These are phyloP conservation scores for Erysimum cheiri DNA, from an alignment of 441 rosid genomes.

Conservation along the genomic window DNA sequence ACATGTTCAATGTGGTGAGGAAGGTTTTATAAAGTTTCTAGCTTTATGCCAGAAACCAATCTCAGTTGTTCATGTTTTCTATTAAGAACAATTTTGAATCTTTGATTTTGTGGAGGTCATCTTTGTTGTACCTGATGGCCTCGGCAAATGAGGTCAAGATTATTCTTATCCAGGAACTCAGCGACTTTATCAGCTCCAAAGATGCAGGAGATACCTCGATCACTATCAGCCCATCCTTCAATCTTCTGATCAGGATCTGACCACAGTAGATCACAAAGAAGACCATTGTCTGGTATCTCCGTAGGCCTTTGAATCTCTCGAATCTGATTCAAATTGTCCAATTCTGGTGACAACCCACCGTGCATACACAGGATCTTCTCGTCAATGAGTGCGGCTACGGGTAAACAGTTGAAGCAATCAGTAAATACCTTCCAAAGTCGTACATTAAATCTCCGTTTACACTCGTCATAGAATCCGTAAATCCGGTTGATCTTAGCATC, in stretches of 20 bases:
- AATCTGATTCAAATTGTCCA: slow-evolving; percentile 76
- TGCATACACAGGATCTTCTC: slow-evolving; percentile 95
- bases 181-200: slow-evolving; percentile 82
- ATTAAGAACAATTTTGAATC: neutral
- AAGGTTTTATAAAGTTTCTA: neutral
- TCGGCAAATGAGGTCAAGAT: slow-evolving; percentile 93
- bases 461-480: slow-evolving; percentile 95
- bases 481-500: slow-evolving; percentile 94
- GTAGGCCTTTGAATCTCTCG: slow-evolving; percentile 81
- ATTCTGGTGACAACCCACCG: slow-evolving; percentile 90
- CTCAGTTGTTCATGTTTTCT: neutral
- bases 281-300: slow-evolving; percentile 89
- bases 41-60: neutral
- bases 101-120: neutral
- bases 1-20: neutral
- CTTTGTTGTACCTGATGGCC: slow-evolving; percentile 82
- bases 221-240: slow-evolving; percentile 88
- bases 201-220: slow-evolving; percentile 90
- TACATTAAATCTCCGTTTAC: slow-evolving; percentile 95
- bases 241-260: slow-evolving; percentile 83
- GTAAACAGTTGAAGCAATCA: slow-evolving; percentile 90
- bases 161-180: slow-evolving; percentile 87
- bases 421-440: slow-evolving; percentile 94
- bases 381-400: slow-evolving; percentile 90
- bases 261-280: slow-evolving; percentile 97